phyloP scores from a whole-genome alignment of 257 asterid species.

The Nicotiana attenuata region DNA sequence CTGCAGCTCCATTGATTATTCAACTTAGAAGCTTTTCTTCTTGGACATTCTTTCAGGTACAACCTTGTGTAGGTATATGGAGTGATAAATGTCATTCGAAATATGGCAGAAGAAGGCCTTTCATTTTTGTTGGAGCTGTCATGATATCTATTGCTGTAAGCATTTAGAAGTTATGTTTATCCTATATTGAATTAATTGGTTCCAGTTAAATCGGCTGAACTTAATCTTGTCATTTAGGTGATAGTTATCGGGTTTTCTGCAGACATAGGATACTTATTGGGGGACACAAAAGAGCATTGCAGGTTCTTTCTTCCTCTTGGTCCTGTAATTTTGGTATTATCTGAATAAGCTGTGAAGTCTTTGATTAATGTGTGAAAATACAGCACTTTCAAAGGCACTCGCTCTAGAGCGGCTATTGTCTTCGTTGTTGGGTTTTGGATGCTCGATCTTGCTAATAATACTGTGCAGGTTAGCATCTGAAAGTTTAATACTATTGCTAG shows the following conservation, averaged over 20 bases:
- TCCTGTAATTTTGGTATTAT: constrained; percentile 13
- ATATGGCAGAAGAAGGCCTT: constrained; percentile 90
- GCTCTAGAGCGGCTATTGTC: constrained; percentile 87
- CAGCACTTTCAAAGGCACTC: constrained; percentile 98
- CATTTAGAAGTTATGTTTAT: constrained; percentile 19
- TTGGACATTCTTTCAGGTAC: constrained; percentile 55
- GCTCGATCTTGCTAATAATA: constrained; percentile 99
- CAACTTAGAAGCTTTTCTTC: background rate
- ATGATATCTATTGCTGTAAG: constrained; percentile 85
- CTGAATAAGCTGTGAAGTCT: constrained; percentile 6
- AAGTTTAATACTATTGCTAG: background rate
- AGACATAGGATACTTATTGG: constrained; percentile 93
- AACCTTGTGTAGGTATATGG: constrained; percentile 99
- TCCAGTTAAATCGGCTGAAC: constrained; percentile 33
- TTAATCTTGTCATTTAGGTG: constrained; percentile 56
- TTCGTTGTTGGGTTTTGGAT: constrained; percentile 95
- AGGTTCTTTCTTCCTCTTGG: constrained; percentile 48
- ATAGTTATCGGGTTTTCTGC: constrained; percentile 93
- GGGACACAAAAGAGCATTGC: constrained; percentile 98
- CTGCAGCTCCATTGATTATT: background rate
- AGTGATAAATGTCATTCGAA: constrained; percentile 89
- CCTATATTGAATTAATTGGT: constrained; percentile 12
- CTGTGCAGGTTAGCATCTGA: constrained; percentile 78
- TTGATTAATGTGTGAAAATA: constrained; percentile 35
- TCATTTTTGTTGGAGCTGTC: constrained; percentile 75